Evolutionary conservation across 148 eudicot species (phyloP).

Genomic region (Fagopyrum tataricum): DNA sequence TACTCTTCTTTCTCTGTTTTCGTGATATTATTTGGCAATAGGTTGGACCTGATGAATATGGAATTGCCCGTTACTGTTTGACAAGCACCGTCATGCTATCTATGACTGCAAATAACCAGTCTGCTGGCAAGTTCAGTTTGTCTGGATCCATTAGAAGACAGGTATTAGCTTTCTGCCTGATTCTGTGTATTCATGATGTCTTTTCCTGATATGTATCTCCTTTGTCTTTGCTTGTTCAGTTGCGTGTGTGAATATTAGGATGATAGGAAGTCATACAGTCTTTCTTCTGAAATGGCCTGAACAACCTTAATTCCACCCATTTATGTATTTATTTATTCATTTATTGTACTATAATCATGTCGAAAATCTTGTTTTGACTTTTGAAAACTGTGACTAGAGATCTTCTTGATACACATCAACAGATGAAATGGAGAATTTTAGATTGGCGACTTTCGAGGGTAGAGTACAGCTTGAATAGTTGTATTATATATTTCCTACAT

Average conservation of each 20-base stretch:
- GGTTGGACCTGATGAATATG: constrained; percentile 87
- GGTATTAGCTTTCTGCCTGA: constrained; percentile 32
- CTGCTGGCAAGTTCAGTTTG: constrained; percentile 76
- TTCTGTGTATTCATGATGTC: background rate
- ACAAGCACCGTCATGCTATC: constrained; percentile 96
- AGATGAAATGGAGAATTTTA: background rate
- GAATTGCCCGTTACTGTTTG: constrained; percentile 73
- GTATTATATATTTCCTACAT: background rate
- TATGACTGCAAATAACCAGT: constrained; percentile 71
- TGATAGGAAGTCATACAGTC: background rate
- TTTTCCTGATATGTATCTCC: background rate
- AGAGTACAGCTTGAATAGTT: background rate
- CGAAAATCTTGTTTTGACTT: too few relatives aligned
- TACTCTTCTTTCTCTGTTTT: background rate
- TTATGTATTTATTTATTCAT: background rate
- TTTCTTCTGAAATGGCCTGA: background rate
- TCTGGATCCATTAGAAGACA: constrained; percentile 99
- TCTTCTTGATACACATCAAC: background rate
- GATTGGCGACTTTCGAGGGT: background rate
- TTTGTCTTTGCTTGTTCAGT: background rate
- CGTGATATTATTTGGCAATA: constrained; percentile 14
- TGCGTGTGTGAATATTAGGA: background rate
- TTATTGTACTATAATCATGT: background rate
- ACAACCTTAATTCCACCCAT: background rate
- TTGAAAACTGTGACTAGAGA: background rate